Conservation (phyloP, 106 monocot species). For the Xerophyta viscosa region DNA sequence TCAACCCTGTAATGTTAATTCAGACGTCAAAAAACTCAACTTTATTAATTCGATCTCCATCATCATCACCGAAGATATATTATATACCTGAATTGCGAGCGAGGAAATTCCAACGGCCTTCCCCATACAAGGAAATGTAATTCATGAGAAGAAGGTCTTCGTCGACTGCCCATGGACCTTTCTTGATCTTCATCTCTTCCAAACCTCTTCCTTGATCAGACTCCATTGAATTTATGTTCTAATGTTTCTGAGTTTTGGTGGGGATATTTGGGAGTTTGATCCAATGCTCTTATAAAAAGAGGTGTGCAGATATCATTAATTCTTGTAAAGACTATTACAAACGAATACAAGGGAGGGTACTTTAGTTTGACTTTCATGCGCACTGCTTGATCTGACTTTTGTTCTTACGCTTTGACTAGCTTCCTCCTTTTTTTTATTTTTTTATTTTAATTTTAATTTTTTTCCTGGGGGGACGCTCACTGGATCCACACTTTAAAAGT, state of each 20-base stretch:
- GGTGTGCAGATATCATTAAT: neutral
- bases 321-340: neutral
- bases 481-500: too few species aligned
- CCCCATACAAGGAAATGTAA: conserved; percentile 8
- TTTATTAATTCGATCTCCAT: too few species aligned
- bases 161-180: conserved; percentile 11
- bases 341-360: neutral
- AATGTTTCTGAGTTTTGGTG: neutral
- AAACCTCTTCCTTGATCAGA: neutral
- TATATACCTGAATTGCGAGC: conserved; percentile 9
- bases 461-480: too few species aligned
- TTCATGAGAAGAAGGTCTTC: conserved; percentile 11
- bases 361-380: neutral
- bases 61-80: too few species aligned
- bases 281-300: neutral
- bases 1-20: conserved; percentile 24
- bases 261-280: neutral
- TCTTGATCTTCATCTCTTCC: conserved; percentile 5
- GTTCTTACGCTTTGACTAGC: neutral
- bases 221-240: neutral
- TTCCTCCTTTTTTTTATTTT: too few species aligned
- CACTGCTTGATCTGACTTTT: neutral
- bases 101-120: conserved; percentile 11
- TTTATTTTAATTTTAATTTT: too few species aligned
- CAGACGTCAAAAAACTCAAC: too few species aligned